Evolutionary conservation across 805 yeast genomes (phyloP).

Genomic region (Teunomyces gatunensis): DNA sequence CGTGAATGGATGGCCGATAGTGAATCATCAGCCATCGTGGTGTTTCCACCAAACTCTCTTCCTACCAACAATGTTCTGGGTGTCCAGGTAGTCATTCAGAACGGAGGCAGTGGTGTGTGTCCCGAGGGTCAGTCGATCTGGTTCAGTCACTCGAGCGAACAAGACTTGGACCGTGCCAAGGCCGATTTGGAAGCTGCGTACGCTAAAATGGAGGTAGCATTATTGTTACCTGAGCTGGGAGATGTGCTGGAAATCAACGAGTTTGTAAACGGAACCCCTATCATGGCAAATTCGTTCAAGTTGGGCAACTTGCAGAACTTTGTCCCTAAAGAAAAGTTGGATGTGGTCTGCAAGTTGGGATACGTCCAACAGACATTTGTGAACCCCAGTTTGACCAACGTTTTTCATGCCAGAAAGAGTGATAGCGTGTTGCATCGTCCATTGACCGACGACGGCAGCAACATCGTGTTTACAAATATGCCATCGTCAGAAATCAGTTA

Average conservation of each 20-base stretch:
- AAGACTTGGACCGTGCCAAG: slow-evolving; percentile 62
- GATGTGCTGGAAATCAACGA: slow-evolving; percentile 33
- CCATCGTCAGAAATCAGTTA: slow-evolving; percentile 86
- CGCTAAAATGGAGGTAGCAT: slow-evolving; percentile 72
- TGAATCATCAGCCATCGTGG: slow-evolving; percentile 83
- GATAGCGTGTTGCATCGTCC: slow-evolving; percentile 17
- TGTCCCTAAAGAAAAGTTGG: slow-evolving; percentile 70
- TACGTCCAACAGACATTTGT: slow-evolving; percentile 37
- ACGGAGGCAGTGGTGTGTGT: slow-evolving; percentile 83
- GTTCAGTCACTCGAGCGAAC: slow-evolving; percentile 81
- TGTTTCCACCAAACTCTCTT: slow-evolving; percentile 85
- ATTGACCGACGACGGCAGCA: slow-evolving; percentile 12
- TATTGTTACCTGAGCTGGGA: slow-evolving; percentile 53
- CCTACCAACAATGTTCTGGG: slow-evolving; percentile 63
- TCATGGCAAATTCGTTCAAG: slow-evolving; percentile 70
- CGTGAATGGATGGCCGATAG: slow-evolving; percentile 86
- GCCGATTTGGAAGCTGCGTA: slow-evolving; percentile 79
- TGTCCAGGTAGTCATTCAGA: slow-evolving; percentile 85
- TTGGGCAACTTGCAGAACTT: slow-evolving; percentile 83
- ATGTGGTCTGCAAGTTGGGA: slow-evolving; percentile 41
- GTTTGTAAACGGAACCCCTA: slow-evolving; percentile 55
- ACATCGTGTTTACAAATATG: slow-evolving; percentile 47
- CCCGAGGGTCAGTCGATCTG: slow-evolving; percentile 86
- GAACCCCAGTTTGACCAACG: slow-evolving; percentile 37
- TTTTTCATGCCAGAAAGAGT: slow-evolving; percentile 26